Percentiles rank a stretch among this genome's conserved stretches.
phyloP scores from a whole-genome alignment of 2,329 filamentous ascomycete species.

The Arthrobotrys sinensis region DNA sequence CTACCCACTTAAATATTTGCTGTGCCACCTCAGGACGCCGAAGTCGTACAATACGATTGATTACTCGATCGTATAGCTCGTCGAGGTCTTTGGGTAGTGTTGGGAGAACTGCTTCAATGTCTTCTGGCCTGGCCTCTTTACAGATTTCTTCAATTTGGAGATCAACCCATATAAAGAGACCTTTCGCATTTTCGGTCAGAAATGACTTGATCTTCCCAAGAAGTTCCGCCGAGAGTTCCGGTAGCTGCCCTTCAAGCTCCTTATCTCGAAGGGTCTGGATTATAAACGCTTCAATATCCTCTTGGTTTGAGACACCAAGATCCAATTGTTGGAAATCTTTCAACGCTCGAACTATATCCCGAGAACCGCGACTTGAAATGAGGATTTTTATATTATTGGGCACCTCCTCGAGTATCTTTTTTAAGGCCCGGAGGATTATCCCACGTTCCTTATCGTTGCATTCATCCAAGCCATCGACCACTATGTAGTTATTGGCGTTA shows the following conservation, averaged over 20 bases:
- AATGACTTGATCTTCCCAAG: slow-evolving; percentile 27
- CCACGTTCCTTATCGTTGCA: slow-evolving; percentile 63
- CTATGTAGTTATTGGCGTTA: slow-evolving; percentile 62
- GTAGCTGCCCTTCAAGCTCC: slow-evolving; percentile 43
- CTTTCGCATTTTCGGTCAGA: slow-evolving; percentile 31
- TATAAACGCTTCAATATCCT: slow-evolving; percentile 49
- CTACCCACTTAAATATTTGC: slow-evolving; percentile 66
- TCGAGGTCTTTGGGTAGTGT: slow-evolving; percentile 46
- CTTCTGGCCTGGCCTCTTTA: slow-evolving; percentile 36
- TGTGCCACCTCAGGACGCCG: slow-evolving; percentile 61
- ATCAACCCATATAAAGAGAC: slow-evolving; percentile 55
- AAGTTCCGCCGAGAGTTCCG: slow-evolving; percentile 7
- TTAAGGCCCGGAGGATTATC: slow-evolving; percentile 51
- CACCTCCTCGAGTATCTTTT: slow-evolving; percentile 14
- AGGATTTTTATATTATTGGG: slow-evolving; percentile 63
- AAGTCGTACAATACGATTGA: slow-evolving; percentile 21
- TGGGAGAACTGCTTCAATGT: slow-evolving; percentile 31
- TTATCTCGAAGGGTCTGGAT: slow-evolving; percentile 30
- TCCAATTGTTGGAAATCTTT: slow-evolving; percentile 39
- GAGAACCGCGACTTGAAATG: slow-evolving; percentile 64
- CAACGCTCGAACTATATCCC: slow-evolving; percentile 47
- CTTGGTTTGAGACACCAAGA: slow-evolving; percentile 26
- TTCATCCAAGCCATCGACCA: slow-evolving; percentile 67
- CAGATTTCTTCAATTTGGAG: slow-evolving; percentile 53
- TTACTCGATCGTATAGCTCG: slow-evolving; percentile 40